phyloP scores from a whole-genome alignment of 495 filamentous ascomycete genomes.

The Penicillium verhagenii region DNA sequence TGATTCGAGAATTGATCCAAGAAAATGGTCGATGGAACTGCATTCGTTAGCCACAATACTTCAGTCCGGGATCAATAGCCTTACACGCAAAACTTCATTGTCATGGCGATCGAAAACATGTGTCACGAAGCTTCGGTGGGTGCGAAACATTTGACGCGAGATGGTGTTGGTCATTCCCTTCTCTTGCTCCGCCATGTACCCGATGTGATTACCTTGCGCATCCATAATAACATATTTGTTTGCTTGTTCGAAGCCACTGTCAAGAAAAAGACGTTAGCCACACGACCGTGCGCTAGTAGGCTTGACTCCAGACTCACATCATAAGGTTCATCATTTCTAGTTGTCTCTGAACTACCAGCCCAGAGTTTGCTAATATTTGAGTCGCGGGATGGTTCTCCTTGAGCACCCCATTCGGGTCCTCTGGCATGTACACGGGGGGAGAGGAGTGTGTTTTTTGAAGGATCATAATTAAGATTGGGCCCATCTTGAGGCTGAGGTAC shows the following conservation, averaged over 20 bases:
- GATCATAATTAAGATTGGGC: slow-evolving; percentile 31
- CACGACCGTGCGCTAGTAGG: not conserved
- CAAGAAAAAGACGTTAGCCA: slow-evolving; percentile 1
- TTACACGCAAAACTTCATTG: slow-evolving; percentile 61
- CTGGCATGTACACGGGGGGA: slow-evolving; percentile 58
- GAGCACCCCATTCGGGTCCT: slow-evolving; percentile 62
- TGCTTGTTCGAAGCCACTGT: slow-evolving; percentile 67
- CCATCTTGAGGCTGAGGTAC: slow-evolving; percentile 14
- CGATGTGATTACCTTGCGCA: slow-evolving; percentile 65
- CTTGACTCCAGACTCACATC: slow-evolving; percentile 38
- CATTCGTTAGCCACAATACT: not conserved
- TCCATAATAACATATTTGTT: slow-evolving; percentile 73
- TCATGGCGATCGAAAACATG: slow-evolving; percentile 68
- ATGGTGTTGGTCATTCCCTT: slow-evolving; percentile 57
- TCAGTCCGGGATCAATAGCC: slow-evolving; percentile 5
- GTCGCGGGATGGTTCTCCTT: slow-evolving; percentile 61
- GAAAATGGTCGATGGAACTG: slow-evolving; percentile 69
- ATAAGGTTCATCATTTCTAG: slow-evolving; percentile 71
- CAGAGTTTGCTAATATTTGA: slow-evolving; percentile 58
- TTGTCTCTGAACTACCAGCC: slow-evolving; percentile 64
- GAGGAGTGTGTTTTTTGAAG: slow-evolving; percentile 47
- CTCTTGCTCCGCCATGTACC: slow-evolving; percentile 68
- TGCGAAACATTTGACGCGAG: slow-evolving; percentile 62
- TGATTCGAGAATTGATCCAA: slow-evolving; percentile 64
- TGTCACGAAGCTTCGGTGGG: slow-evolving; percentile 66